Evolutionary conservation across 139 green algal genomes (phyloP).

Genomic region (Coelastrella sp.): DNA sequence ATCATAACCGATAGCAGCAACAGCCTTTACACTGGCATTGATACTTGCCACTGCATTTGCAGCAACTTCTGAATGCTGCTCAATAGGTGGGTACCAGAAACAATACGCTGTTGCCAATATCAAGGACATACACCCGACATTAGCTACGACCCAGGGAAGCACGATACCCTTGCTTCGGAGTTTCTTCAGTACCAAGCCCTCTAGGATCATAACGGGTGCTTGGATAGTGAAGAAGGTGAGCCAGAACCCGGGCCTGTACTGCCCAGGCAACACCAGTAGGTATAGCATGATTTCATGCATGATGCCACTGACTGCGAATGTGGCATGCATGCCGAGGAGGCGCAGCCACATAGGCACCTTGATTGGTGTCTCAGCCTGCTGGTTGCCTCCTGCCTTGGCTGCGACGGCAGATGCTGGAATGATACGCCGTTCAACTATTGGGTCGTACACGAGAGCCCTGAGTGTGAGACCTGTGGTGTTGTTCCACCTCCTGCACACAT

Average conservation of each 20-base stretch:
- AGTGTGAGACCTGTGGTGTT: conserved; percentile 54
- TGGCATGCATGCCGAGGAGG: not conserved
- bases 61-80: not conserved
- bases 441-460: conserved; percentile 57
- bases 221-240: conserved; percentile 21
- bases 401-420: not conserved
- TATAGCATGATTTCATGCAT: conserved; percentile 54
- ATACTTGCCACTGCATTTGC: not conserved
- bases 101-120: not conserved
- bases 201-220: conserved; percentile 1
- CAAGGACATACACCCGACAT: not conserved
- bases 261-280: not conserved
- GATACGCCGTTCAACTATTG: conserved; percentile 46
- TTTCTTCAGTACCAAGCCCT: not conserved
- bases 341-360: not conserved
- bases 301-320: conserved; percentile 45
- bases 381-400: not conserved
- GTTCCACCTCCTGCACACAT: conserved; percentile 55
- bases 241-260: not conserved
- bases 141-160: not conserved
- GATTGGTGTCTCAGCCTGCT: too few species aligned
- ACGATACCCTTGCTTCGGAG: not conserved
- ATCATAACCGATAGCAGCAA: not conserved
- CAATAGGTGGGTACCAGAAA: conserved; percentile 27
- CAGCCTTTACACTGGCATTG: not conserved